Conservation (phyloP, 495 filamentous ascomycete genomes). For the Hyaloscypha hepaticicola region DNA sequence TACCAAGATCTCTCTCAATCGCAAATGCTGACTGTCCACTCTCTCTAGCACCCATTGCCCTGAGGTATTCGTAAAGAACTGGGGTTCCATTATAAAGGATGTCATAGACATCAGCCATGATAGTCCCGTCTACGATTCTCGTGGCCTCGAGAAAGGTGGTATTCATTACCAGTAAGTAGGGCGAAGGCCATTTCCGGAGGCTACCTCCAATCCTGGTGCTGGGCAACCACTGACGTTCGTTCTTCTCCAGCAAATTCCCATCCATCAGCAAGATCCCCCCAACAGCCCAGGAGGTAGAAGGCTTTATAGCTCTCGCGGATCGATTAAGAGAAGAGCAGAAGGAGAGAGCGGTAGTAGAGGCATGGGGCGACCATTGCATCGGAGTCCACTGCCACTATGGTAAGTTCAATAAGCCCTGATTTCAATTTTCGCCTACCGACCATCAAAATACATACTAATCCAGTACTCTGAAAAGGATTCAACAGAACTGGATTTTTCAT, state of each 20-base stretch:
- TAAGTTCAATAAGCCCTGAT: background rate
- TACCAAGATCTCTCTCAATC: background rate
- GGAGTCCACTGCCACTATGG: constrained; percentile 91
- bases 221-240: background rate
- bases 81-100: constrained; percentile 63
- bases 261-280: constrained; percentile 93
- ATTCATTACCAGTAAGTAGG: constrained; percentile 61
- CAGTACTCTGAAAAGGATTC: constrained; percentile 12
- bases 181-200: no score
- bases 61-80: constrained; percentile 65
- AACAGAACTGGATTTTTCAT: constrained; percentile 70
- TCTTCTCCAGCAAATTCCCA: constrained; percentile 61
- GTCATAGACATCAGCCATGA: constrained; percentile 89
- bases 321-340: constrained; percentile 55
- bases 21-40: background rate
- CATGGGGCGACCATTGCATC: constrained; percentile 44
- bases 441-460: no score
- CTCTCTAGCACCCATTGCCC: constrained; percentile 60
- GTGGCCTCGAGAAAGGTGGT: constrained; percentile 68
- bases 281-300: constrained; percentile 61
- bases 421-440: no score
- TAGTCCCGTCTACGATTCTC: constrained; percentile 78
- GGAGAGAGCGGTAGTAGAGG: constrained; percentile 38
- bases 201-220: no score
- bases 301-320: constrained; percentile 80